Evolutionary conservation across 2,329 filamentous ascomycete species (phyloP).

Genomic region (Fusarium sp.): DNA sequence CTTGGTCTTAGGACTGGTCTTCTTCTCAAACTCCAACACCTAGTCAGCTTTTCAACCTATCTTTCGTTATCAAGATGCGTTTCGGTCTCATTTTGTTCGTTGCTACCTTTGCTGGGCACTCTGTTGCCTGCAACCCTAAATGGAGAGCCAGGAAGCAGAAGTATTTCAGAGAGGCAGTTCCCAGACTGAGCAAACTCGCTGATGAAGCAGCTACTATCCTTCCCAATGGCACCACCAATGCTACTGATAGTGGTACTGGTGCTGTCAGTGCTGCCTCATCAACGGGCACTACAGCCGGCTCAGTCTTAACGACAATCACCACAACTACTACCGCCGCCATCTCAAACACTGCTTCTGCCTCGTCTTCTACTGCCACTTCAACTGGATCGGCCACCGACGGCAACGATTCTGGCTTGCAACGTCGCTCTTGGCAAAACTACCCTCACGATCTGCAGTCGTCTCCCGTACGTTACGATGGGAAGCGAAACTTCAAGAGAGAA

Average conservation of each 20-base stretch:
- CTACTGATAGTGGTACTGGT: background rate
- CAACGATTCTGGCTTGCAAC: no score
- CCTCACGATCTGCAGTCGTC: no score
- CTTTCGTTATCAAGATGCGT: constrained; percentile 15
- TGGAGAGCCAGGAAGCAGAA: background rate
- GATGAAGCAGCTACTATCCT: background rate
- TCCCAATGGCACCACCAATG: background rate
- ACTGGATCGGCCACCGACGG: background rate
- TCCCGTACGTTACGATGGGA: no score
- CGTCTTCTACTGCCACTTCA: background rate
- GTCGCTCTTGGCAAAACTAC: no score
- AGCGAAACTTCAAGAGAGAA: no score
- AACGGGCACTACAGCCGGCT: background rate
- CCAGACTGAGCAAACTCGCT: no score
- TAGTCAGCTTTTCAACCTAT: background rate
- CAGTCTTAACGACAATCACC: constrained; percentile 5
- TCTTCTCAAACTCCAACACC: background rate
- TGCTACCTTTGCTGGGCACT: constrained; percentile 19
- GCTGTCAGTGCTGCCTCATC: background rate
- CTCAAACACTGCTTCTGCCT: background rate
- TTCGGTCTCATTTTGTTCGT: constrained; percentile 12
- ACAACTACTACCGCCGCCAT: constrained; percentile 22
- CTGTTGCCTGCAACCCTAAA: constrained; percentile 7
- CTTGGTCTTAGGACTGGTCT: background rate
- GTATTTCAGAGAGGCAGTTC: background rate